phyloP scores from a whole-genome alignment of 2,329 filamentous ascomycete genomes.

The Xylaria sp. region DNA sequence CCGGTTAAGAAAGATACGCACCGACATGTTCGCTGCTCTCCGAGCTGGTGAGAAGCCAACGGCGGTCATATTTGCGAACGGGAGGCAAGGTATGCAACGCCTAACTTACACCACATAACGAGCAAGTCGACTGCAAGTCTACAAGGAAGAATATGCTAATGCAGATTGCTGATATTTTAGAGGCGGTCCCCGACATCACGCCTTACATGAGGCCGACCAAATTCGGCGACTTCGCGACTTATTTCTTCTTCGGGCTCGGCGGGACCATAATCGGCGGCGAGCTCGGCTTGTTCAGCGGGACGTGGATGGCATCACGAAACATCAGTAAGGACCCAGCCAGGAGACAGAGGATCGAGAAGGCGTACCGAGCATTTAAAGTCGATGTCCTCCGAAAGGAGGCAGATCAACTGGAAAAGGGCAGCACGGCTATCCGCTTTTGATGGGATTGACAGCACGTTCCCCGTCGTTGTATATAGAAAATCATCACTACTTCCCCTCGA shows the following conservation, averaged over 20 bases:
- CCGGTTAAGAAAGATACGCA: slow-evolving; percentile 65
- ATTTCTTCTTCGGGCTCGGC: slow-evolving; percentile 70
- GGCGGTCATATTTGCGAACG: slow-evolving; percentile 70
- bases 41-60: slow-evolving; percentile 70
- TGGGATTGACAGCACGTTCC: neutral
- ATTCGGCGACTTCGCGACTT: slow-evolving; percentile 70
- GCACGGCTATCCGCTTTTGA: slow-evolving; percentile 26
- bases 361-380: slow-evolving; percentile 70
- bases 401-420: slow-evolving; percentile 59
- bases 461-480: neutral
- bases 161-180: slow-evolving; percentile 49
- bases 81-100: slow-evolving; percentile 61
- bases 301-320: slow-evolving; percentile 62
- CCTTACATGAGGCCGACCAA: slow-evolving; percentile 66
- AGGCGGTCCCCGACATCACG: slow-evolving; percentile 70
- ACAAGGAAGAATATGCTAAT: slow-evolving; percentile 1
- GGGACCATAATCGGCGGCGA: slow-evolving; percentile 74
- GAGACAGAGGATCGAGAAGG: slow-evolving; percentile 68
- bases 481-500: neutral
- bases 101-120: neutral
- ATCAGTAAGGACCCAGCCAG: slow-evolving; percentile 66
- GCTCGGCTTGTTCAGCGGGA: slow-evolving; percentile 68
- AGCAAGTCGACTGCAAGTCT: neutral
- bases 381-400: slow-evolving; percentile 72
- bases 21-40: slow-evolving; percentile 71